Conservation (phyloP, 148 eudicot genomes). For the Cornus kousa region DNA sequence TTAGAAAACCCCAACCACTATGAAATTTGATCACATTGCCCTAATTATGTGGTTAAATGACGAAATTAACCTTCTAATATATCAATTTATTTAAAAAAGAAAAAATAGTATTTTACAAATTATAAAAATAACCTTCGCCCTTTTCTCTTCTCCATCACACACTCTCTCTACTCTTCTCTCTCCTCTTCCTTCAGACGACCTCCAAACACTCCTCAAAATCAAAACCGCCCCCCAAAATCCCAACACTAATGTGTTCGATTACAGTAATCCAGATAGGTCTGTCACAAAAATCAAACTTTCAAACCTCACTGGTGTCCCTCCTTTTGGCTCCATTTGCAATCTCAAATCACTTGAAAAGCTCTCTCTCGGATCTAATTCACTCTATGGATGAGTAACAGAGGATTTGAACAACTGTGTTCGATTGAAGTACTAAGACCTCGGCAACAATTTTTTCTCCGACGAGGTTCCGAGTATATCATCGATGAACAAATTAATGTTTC, state of each 20-base stretch:
- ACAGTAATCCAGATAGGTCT: constrained; percentile 27
- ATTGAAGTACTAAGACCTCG: constrained; percentile 64
- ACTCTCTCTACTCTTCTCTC: background rate
- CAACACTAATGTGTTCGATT: constrained; percentile 30
- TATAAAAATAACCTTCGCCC: too few relatives aligned
- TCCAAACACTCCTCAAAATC: constrained; percentile 36
- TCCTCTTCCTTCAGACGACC: constrained; percentile 17
- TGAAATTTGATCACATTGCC: too few relatives aligned
- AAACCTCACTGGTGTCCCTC: constrained; percentile 41
- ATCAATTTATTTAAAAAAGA: too few relatives aligned
- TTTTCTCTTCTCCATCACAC: background rate
- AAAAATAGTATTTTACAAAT: too few relatives aligned
- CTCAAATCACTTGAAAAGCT: constrained; percentile 57
- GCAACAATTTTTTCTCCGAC: constrained; percentile 66
- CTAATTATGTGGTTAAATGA: too few relatives aligned
- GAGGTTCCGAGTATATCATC: constrained; percentile 56
- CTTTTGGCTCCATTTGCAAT: constrained; percentile 48
- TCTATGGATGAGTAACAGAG: constrained; percentile 34
- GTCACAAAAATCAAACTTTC: constrained; percentile 63
- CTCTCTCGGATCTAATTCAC: constrained; percentile 52
- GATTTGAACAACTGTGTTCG: constrained; percentile 39
- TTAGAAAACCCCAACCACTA: too few relatives aligned
- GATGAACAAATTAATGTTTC: constrained; percentile 23
- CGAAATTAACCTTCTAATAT: too few relatives aligned
- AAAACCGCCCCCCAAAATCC: constrained; percentile 41